These are phyloP conservation scores for Aeminium ludgeri DNA, from an alignment of 495 filamentous ascomycete genomes.

Conservation along the genomic window DNA sequence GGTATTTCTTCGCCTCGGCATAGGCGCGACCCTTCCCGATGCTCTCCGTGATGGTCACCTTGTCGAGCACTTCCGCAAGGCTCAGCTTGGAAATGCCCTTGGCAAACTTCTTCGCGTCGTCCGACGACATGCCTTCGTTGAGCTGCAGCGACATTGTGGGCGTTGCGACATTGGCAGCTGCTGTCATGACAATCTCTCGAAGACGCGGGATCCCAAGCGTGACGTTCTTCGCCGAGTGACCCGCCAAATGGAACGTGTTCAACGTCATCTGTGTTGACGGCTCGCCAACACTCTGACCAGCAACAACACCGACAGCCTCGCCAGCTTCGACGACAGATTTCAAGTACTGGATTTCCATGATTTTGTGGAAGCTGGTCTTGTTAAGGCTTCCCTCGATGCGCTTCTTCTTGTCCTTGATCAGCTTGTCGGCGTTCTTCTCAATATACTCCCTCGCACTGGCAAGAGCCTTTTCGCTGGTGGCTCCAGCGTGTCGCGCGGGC, in stretches of 20 bases:
- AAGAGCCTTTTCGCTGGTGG: slow-evolving; percentile 79
- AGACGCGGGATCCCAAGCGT: slow-evolving; percentile 95
- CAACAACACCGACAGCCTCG: slow-evolving; percentile 94
- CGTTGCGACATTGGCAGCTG: slow-evolving; percentile 69
- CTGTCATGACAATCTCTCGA: slow-evolving; percentile 97
- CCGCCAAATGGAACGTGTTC: slow-evolving; percentile 98
- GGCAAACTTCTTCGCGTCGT: slow-evolving; percentile 61
- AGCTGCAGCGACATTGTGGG: slow-evolving; percentile 80
- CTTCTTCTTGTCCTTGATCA: slow-evolving; percentile 66
- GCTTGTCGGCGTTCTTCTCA: slow-evolving; percentile 54
- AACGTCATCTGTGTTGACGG: slow-evolving; percentile 99
- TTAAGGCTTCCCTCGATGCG: slow-evolving; percentile 31
- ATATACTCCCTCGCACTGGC: slow-evolving; percentile 51
- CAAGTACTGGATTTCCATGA: slow-evolving; percentile 83
- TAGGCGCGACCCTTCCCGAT: slow-evolving; percentile 50
- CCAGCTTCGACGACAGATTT: slow-evolving; percentile 88
- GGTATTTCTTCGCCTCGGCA: slow-evolving; percentile 62
- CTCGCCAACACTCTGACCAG: slow-evolving; percentile 90
- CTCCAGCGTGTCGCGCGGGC: slow-evolving; percentile 60
- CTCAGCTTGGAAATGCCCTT: slow-evolving; percentile 85
- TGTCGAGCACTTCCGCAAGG: slow-evolving; percentile 71
- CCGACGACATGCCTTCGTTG: slow-evolving; percentile 50
- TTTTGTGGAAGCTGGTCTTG: slow-evolving; percentile 63
- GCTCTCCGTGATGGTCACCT: slow-evolving; percentile 59
- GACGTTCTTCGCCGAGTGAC: slow-evolving; percentile 96